Percentiles rank a stretch among this genome's conserved stretches.
phyloP scores from a whole-genome alignment of 2,329 filamentous ascomycete species.

The Aspergillus japonicus region DNA sequence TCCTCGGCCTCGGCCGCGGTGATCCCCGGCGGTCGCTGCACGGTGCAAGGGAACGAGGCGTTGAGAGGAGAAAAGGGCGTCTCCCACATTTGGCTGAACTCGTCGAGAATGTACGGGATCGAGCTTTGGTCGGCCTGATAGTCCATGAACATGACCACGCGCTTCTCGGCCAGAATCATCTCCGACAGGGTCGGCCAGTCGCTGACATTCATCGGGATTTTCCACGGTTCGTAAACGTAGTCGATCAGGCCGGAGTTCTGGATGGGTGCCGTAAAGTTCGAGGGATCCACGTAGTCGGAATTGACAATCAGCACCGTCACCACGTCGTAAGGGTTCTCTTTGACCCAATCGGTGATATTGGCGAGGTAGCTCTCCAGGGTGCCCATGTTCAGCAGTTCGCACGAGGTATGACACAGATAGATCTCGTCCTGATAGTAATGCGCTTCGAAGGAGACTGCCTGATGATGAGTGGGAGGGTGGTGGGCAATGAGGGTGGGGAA shows the following conservation, averaged over 20 bases:
- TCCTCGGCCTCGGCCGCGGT: conserved; percentile 53
- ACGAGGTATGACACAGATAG: conserved; percentile 83
- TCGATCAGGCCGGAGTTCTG: conserved; percentile 68
- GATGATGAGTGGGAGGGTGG: background rate
- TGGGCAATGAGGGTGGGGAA: background rate
- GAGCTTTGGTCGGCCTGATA: conserved; percentile 76
- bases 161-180: conserved; percentile 69
- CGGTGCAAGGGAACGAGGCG: conserved; percentile 70
- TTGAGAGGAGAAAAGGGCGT: conserved; percentile 77
- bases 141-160: conserved; percentile 79
- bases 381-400: conserved; percentile 77
- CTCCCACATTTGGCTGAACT: conserved; percentile 89
- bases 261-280: conserved; percentile 66
- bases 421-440: conserved; percentile 57
- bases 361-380: conserved; percentile 72
- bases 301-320: conserved; percentile 86
- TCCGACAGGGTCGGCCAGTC: conserved; percentile 82
- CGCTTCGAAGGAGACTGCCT: conserved; percentile 58
- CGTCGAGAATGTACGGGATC: conserved; percentile 85
- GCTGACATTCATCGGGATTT: conserved; percentile 66
- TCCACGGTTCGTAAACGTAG: conserved; percentile 71
- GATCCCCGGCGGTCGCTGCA: conserved; percentile 72
- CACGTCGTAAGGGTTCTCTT: conserved; percentile 76
- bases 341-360: conserved; percentile 70
- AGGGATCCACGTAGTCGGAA: conserved; percentile 66